Conservation (phyloP, 306 rosid genomes). For the Sesbania bispinosa region DNA sequence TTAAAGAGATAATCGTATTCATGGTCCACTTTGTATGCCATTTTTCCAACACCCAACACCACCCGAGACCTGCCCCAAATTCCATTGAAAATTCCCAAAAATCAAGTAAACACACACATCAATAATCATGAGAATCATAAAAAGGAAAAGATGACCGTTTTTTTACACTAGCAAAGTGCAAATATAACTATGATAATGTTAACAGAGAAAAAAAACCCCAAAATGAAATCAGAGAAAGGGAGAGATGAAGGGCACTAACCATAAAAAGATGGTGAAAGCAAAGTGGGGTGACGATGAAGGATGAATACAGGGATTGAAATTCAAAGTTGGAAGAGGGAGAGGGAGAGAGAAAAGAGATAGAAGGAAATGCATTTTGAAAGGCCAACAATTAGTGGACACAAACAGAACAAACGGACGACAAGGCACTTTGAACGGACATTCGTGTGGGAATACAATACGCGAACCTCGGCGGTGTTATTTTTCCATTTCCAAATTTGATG, state of each 20-base stretch:
- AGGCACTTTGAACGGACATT: conserved; percentile 43
- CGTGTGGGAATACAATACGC: conserved; percentile 19
- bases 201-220: too few species aligned
- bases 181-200: neutral
- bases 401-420: conserved; percentile 45
- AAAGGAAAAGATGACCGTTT: neutral
- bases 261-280: conserved; percentile 26
- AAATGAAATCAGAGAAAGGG: neutral
- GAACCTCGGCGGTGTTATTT: conserved; percentile 12
- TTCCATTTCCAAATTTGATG: neutral
- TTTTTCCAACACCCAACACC: conserved; percentile 43
- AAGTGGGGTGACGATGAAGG: conserved; percentile 23
- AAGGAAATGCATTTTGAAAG: conserved; percentile 31
- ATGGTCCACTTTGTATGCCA: conserved; percentile 76
- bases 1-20: conserved; percentile 77
- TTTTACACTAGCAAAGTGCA: too few species aligned
- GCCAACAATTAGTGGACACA: conserved; percentile 24
- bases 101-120: neutral
- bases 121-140: neutral
- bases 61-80: conserved; percentile 37
- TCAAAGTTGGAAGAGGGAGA: conserved; percentile 21
- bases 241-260: neutral
- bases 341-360: neutral
- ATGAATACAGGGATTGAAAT: conserved; percentile 11
- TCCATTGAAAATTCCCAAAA: neutral